Evolutionary conservation across 2,329 filamentous ascomycete genomes (phyloP).

Genomic region (Didymella arachidicola): DNA sequence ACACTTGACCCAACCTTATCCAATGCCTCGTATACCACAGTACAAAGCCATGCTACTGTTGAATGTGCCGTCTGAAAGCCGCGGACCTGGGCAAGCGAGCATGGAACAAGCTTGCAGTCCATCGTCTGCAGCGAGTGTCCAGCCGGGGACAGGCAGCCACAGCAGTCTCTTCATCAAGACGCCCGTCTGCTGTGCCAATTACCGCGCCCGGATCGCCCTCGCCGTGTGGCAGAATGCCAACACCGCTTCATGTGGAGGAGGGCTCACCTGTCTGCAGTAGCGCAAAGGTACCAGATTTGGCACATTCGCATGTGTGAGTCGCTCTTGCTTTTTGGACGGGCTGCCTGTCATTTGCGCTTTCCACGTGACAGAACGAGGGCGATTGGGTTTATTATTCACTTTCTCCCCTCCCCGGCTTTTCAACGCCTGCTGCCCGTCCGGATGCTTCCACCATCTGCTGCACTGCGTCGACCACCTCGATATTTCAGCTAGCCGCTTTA

Average conservation of each 20-base stretch:
- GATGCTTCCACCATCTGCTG: not conserved
- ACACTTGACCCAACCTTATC: conserved; percentile 6
- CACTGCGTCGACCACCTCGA: conserved; percentile 3
- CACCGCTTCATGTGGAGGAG: conserved; percentile 7
- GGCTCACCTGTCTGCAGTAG: conserved; percentile 11
- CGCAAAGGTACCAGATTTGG: conserved; percentile 15
- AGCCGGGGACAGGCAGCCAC: conserved; percentile 19
- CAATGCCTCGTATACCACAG: not conserved
- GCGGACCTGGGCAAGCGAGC: conserved; percentile 10
- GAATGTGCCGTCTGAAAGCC: conserved; percentile 5
- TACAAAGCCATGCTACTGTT: conserved; percentile 10
- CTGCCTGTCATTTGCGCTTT: conserved; percentile 19
- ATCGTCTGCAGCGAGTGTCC: conserved; percentile 1
- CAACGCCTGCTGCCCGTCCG: conserved; percentile 5
- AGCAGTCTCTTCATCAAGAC: conserved; percentile 1
- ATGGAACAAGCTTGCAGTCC: conserved; percentile 13
- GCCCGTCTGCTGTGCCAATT: conserved; percentile 8
- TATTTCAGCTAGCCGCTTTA: conserved; percentile 23
- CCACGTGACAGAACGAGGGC: conserved; percentile 18
- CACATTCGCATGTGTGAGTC: conserved; percentile 15
- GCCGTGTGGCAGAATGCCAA: conserved; percentile 13
- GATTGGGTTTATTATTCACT: conserved; percentile 4
- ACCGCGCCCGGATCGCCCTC: conserved; percentile 5
- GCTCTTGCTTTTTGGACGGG: conserved; percentile 14
- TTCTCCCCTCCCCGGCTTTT: conserved; percentile 4